Evolutionary conservation across 139 green algal species (phyloP).

Genomic region (Picocystis salinarum): DNA sequence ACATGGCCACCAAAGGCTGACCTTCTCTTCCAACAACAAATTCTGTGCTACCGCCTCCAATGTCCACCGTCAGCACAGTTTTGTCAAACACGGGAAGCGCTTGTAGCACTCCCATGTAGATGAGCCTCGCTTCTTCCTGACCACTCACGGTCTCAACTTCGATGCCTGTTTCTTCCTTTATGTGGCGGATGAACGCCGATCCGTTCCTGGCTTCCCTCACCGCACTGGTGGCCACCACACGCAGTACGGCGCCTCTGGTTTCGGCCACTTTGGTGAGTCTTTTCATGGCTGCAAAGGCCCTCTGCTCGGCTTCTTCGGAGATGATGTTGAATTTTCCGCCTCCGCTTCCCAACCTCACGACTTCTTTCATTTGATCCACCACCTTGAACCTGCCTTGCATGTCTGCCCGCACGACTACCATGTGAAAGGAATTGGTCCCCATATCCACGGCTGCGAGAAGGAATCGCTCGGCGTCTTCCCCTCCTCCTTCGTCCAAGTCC

Average conservation of each 20-base stretch:
- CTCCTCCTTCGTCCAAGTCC: neutral
- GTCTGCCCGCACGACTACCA: constrained; percentile 15
- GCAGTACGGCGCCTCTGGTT: constrained; percentile 3
- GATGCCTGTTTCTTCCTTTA: constrained; percentile 10
- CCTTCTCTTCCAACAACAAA: constrained; percentile 13
- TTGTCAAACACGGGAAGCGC: constrained; percentile 15
- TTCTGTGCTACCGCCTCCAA: constrained; percentile 17
- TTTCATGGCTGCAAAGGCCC: constrained; percentile 8
- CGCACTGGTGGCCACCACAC: constrained; percentile 15
- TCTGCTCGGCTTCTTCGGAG: constrained; percentile 10
- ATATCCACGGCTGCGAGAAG: constrained; percentile 15
- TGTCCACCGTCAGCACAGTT: constrained; percentile 14
- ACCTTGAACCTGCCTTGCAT: constrained; percentile 8
- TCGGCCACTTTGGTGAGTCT: constrained; percentile 13
- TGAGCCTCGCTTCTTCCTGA: constrained; percentile 16
- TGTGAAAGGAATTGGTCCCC: constrained; percentile 19
- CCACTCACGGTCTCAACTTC: constrained; percentile 17
- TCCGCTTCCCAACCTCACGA: constrained; percentile 9
- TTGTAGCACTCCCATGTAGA: constrained; percentile 20
- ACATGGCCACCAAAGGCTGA: constrained; percentile 14
- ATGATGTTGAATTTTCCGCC: constrained; percentile 10
- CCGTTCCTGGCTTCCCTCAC: constrained; percentile 19
- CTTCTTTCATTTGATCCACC: constrained; percentile 15
- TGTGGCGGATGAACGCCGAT: constrained; percentile 7
- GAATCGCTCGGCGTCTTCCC: neutral